Conservation (phyloP, 2,329 filamentous ascomycete genomes). For the Fusarium guadeloupense region DNA sequence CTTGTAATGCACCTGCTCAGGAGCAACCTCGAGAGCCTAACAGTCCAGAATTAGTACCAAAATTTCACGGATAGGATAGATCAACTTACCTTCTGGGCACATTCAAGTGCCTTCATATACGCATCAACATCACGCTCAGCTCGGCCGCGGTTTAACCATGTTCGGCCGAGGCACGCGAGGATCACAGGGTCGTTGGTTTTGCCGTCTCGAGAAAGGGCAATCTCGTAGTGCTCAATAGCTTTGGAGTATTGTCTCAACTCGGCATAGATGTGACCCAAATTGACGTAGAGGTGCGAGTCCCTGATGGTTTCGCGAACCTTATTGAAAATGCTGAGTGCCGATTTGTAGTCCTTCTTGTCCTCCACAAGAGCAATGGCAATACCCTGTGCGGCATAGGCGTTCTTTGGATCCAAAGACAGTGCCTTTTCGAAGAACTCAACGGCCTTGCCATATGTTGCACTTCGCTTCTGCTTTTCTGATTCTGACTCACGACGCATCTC, state of each 20-base stretch:
- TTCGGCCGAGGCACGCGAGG: constrained; percentile 85
- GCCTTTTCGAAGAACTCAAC: constrained; percentile 99
- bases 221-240: constrained; percentile 94
- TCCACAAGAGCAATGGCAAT: constrained; percentile 94
- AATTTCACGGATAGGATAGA: not conserved
- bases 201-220: constrained; percentile 80
- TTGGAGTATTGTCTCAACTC: constrained; percentile 91
- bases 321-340: constrained; percentile 85
- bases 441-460: constrained; percentile 85
- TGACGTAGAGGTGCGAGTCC: constrained; percentile 88
- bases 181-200: constrained; percentile 78
- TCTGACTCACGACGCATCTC: constrained; percentile 95
- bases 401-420: constrained; percentile 90
- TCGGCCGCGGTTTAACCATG: constrained; percentile 84
- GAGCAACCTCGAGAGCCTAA: constrained; percentile 78
- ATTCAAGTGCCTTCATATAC: constrained; percentile 66
- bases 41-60: constrained; percentile 17
- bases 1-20: constrained; percentile 88
- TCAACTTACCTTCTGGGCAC: constrained; percentile 70
- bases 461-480: constrained; percentile 88
- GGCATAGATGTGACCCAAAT: constrained; percentile 90
- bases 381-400: constrained; percentile 95
- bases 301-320: constrained; percentile 91
- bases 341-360: constrained; percentile 88
- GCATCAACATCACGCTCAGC: constrained; percentile 66